Conservation (phyloP, 2,329 filamentous ascomycete genomes). For the Epichloe sp. region DNA sequence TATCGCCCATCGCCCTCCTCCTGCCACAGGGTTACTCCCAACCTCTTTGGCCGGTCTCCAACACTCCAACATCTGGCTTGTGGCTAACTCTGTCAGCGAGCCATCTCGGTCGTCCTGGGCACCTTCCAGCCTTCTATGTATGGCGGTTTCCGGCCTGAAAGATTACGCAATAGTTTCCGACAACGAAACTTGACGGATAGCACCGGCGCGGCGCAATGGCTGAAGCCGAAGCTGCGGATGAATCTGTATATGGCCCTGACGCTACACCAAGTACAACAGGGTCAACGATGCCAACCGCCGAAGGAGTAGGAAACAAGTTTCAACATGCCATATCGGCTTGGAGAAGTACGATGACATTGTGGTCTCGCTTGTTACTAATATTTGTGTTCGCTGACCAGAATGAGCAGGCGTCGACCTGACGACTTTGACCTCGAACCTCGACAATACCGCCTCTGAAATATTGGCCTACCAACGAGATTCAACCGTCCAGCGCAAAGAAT, state of each 20-base stretch:
- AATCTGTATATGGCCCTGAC: constrained; percentile 15
- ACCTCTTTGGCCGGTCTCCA: background rate
- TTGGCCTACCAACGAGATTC: constrained; percentile 87
- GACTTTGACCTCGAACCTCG: constrained; percentile 69
- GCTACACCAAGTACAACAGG: constrained; percentile 13
- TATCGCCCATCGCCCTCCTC: background rate
- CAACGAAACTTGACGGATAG: background rate
- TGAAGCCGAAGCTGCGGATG: constrained; percentile 20
- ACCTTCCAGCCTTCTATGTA: background rate
- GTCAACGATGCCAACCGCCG: constrained; percentile 20
- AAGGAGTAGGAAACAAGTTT: constrained; percentile 71
- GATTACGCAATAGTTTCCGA: background rate
- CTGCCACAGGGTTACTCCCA: background rate
- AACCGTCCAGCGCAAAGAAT: constrained; percentile 89
- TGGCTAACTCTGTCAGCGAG: background rate
- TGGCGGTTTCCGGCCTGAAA: background rate
- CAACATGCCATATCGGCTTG: constrained; percentile 92
- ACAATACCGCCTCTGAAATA: constrained; percentile 89
- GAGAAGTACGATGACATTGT: constrained; percentile 52
- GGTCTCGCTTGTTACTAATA: background rate
- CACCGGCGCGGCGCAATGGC: constrained; percentile 14
- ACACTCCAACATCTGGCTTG: background rate
- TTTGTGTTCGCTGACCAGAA: background rate
- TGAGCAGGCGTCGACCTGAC: constrained; percentile 71
- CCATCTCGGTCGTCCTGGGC: background rate